Conservation (phyloP, 768 basidiomycete genomes). For the Termitomyces sp. region DNA sequence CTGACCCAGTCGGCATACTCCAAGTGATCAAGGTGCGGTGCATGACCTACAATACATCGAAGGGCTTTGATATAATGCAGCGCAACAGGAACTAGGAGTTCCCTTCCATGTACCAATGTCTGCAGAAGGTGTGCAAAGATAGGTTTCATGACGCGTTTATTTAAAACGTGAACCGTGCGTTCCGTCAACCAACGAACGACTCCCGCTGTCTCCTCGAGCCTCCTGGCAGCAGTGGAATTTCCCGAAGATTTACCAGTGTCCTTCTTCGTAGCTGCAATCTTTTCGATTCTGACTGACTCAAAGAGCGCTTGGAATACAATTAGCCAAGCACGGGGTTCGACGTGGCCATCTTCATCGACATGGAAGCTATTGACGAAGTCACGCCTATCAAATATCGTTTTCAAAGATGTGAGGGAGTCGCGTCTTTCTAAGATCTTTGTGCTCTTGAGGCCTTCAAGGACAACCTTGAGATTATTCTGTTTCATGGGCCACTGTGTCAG, state of each 20-base stretch:
- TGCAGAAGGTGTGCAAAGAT: slow-evolving; percentile 62
- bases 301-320: slow-evolving; percentile 72
- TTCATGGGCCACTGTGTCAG: neutral
- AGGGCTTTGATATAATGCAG: slow-evolving; percentile 81
- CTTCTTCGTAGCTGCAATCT: slow-evolving; percentile 36
- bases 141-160: slow-evolving; percentile 45
- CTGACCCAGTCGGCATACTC: slow-evolving; percentile 59
- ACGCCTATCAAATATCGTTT: slow-evolving; percentile 44
- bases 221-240: slow-evolving; percentile 39
- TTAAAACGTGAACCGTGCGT: slow-evolving; percentile 49
- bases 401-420: slow-evolving; percentile 51
- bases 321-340: slow-evolving; percentile 45
- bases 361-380: slow-evolving; percentile 39
- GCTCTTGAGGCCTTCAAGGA: slow-evolving; percentile 48
- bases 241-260: slow-evolving; percentile 32
- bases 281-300: slow-evolving; percentile 58
- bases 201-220: slow-evolving; percentile 62
- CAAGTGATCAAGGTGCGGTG: slow-evolving; percentile 77
- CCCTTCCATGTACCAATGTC: slow-evolving; percentile 46
- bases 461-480: slow-evolving; percentile 30
- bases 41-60: slow-evolving; percentile 53
- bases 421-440: slow-evolving; percentile 67
- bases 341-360: slow-evolving; percentile 27
- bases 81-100: slow-evolving; percentile 58
- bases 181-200: slow-evolving; percentile 73